These are phyloP conservation scores for Oryza rufipogon DNA, from an alignment of 176 grass and related monocot genomes.

Conservation along the genomic window DNA sequence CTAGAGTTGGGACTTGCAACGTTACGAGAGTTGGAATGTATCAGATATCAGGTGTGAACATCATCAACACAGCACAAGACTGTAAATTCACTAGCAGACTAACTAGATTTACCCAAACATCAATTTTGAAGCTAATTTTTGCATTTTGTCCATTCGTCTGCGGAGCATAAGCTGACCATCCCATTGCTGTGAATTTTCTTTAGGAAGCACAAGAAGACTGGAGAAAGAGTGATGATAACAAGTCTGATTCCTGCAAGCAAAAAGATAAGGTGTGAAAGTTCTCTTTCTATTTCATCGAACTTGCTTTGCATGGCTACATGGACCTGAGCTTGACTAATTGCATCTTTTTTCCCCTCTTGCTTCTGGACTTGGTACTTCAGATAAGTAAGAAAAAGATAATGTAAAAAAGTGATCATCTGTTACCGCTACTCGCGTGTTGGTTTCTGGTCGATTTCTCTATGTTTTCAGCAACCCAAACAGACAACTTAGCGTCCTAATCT, in stretches of 20 bases:
- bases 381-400: neutral
- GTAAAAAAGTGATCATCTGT: neutral
- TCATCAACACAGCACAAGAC: neutral
- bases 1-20: neutral
- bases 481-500: too few relatives aligned
- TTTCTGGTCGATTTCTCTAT: too few relatives aligned
- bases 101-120: neutral
- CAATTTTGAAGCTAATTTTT: neutral
- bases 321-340: neutral
- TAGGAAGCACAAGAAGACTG: neutral
- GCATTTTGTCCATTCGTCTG: neutral
- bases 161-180: neutral
- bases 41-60: neutral
- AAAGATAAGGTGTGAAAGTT: neutral
- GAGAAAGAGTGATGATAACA: neutral
- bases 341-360: neutral
- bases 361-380: neutral
- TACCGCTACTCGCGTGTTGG: neutral
- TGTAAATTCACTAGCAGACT: neutral
- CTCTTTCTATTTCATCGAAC: neutral
- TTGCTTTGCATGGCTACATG: constrained; percentile 3
- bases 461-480: too few relatives aligned
- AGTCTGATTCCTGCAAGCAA: neutral
- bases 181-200: constrained; percentile 1
- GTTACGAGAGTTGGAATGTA: neutral